Evolutionary conservation across 108 stramenopile genomes (phyloP), one percentile per base, ranked within the genome.

Genomic region (Fragilariopsis cylindrus): DNA sequence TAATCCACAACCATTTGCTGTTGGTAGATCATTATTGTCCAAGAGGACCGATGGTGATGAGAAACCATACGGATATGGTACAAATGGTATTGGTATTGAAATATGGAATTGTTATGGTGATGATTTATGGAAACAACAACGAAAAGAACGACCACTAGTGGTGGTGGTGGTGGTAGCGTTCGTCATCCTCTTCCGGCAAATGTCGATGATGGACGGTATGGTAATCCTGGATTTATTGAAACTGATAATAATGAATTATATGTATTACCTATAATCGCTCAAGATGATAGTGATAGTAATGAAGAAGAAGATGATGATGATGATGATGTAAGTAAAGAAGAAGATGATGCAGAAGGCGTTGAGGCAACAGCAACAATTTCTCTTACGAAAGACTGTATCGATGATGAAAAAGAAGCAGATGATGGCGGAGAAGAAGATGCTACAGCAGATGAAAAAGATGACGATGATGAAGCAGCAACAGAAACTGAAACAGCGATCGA

Each of bases 101-200:
- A 82, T 95, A 54, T 72, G 87, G 60, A 82, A 76, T 67, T 84
- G 87, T 64, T 95, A 90, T 69, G 94, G 94, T 6, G 94, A 95
- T 78, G 94, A 95, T 81, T 57, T 95, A 18, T 95, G 90, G 89
- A 62, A 68, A 70, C n/a, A n/a, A n/a, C 30, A 13, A 69, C 44
- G 30, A 30, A 48, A 45, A 67, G 52, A 44, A 48, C 6, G 16
- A 15, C 8, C 15, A 57, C 21, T 4, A 11, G 52, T 53, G 52
- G 15, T 18, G 9, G 21, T 48, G 52, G 12, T 45, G 90, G 84
- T 47, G 88, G 18, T 5, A n/a, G 48, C 47, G 8, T 92, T 80
- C 62, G 21, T 21, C 21, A 1, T 21, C 21, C 30, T 30, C 30
- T 0, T 30, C 30, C 30, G 30, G 30, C 30, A 30, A 30, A 30